A percentile compares a stretch with the other conserved stretches of the same genome.
Conservation (phyloP, 1,284 basidiomycete genomes). For the Entoloma clypeatum region DNA sequence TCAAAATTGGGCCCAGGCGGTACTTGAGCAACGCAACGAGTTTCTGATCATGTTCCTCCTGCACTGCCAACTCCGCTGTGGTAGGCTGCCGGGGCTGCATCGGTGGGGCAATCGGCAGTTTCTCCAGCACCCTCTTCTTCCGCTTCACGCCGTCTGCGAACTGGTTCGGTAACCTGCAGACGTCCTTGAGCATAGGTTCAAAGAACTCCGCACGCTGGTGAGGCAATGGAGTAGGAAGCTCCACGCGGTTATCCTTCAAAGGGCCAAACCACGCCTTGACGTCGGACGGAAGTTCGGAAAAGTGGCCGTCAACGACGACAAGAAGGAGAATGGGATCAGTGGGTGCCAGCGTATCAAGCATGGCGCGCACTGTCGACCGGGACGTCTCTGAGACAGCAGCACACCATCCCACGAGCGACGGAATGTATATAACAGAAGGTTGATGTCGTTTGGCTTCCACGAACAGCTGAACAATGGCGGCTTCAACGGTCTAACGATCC, state of each 20-base stretch:
- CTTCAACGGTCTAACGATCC: constrained; percentile 75
- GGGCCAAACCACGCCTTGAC: constrained; percentile 92
- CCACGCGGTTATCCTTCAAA: constrained; percentile 71
- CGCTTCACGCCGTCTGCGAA: constrained; percentile 91
- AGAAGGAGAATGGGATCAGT: constrained; percentile 92
- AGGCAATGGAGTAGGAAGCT: constrained; percentile 48
- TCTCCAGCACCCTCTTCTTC: constrained; percentile 81
- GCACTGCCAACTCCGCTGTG: constrained; percentile 78
- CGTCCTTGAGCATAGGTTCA: constrained; percentile 62
- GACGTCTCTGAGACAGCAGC: constrained; percentile 82
- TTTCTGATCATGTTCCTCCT: constrained; percentile 79
- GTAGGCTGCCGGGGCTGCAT: constrained; percentile 82
- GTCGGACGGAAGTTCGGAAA: constrained; percentile 73
- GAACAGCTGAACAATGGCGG: constrained; percentile 94
- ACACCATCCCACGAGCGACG: constrained; percentile 86
- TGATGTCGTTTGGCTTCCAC: constrained; percentile 97
- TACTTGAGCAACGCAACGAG: constrained; percentile 84
- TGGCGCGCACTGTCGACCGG: constrained; percentile 80
- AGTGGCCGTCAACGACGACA: constrained; percentile 80
- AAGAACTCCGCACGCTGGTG: constrained; percentile 80
- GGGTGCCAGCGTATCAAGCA: constrained; percentile 87
- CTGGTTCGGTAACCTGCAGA: constrained; percentile 75
- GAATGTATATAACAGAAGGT: constrained; percentile 94
- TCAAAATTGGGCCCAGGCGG: constrained; percentile 82
- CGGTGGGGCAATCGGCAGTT: constrained; percentile 86